Evolutionary conservation across 192 early-diverging fungal species (phyloP), one percentile per base, ranked within the genome.

Genomic region (Dissophora globulifera): DNA sequence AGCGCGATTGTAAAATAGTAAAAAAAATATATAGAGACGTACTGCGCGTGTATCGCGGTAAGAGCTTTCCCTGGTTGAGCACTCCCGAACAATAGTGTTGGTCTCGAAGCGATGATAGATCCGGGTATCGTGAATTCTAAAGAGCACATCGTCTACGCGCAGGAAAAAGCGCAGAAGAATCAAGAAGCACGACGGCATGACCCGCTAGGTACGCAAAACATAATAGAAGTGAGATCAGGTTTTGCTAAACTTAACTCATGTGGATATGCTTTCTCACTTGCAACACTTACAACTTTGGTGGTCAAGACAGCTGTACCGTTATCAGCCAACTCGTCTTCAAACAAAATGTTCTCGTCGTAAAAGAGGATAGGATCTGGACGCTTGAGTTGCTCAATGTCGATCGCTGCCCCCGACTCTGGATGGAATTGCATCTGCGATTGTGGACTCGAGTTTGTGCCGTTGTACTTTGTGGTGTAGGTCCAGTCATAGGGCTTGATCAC

Each of bases 401-500:
- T 94, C 8, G 51, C 42, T 5, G 83, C 66, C 6, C 55, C 33
- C 2, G 75, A 66, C 7, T 83, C 79, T 4, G 49, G 25, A 20
- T 17, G 8, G 26, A 58, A 68, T 11, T 56, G 38, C 53, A 81
- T 51, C 3, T 30, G 31, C 17, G 58, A 32, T 16, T 48, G 42
- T 22, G 16, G 46, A 42, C 47, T 54, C 27, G 33, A 29, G n/a
- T 47, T 60, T 4, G 91, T 87, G 17, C 95, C 95, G 23, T 72
- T 78, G 83, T 96, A 96, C 16, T 82, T 78, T 26, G 96, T 96
- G 4, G 92, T 84, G 58, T 94, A 97, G 0, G 96, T 99, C 97
- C 97, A 99, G 78, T 99, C 96, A 58, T 97, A 99, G 12, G 96
- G 95, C 58, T 92, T 95, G 51, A 93, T 80, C n/a, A 93, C 87